These are phyloP conservation scores for Pseudotsuga menziesii DNA, from an alignment of 75 land plant genomes.

Conservation along the genomic window DNA sequence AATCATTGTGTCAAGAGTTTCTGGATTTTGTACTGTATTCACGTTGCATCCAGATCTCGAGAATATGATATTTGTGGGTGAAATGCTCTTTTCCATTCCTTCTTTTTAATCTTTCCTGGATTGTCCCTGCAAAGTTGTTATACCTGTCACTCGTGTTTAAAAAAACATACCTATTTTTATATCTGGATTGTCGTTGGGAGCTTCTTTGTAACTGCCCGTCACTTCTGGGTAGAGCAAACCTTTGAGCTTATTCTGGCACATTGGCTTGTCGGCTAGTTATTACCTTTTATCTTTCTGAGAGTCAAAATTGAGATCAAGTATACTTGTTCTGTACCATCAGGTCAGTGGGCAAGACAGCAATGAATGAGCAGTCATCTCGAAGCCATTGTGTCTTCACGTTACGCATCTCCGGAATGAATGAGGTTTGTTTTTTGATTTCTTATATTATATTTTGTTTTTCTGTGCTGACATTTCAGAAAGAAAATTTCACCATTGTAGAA, in stretches of 20 bases:
- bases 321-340: conserved; percentile 16
- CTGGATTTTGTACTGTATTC: no score
- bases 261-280: background rate
- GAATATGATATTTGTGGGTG: no score
- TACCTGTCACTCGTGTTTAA: no score
- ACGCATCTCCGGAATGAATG: conserved; percentile 43
- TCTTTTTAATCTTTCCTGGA: no score
- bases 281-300: background rate
- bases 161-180: no score
- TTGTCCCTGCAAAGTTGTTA: no score
- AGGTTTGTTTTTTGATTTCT: conserved; percentile 24
- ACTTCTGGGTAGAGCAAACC: no score
- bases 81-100: no score
- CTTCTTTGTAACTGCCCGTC: no score
- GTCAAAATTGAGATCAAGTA: background rate
- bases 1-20: no score
- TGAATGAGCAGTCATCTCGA: conserved; percentile 53
- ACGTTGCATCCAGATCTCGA: no score
- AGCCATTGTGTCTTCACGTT: conserved; percentile 59
- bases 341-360: conserved; percentile 47
- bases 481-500: background rate
- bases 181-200: no score
- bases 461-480: background rate
- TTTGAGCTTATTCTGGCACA: background rate
- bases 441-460: background rate